Conservation (phyloP, 1,139 yeast species). For the Geotrichum histeridarum region DNA sequence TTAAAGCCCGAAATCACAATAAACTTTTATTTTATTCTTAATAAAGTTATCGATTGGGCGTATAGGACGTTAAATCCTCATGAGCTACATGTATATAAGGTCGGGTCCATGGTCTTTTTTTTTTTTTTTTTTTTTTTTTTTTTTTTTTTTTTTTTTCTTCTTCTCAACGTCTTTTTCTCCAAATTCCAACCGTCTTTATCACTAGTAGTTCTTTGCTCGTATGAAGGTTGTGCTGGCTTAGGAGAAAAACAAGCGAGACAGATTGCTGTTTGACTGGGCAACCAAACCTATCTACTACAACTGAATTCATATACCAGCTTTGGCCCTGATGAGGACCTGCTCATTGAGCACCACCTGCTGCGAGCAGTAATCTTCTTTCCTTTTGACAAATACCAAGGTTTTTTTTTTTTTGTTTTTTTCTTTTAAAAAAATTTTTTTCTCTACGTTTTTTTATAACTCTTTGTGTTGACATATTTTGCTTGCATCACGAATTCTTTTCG, state of each 20-base stretch:
- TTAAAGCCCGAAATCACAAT: no score
- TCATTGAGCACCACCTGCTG: no score
- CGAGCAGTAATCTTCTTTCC: no score
- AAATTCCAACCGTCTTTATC: neutral
- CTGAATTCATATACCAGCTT: no score
- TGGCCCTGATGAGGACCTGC: no score
- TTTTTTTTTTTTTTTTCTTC: neutral
- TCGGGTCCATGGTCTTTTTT: neutral
- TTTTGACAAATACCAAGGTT: neutral
- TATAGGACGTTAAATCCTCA: no score
- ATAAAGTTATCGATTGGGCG: no score
- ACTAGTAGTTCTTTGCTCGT: neutral
- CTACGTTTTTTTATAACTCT: neutral
- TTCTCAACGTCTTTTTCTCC: neutral
- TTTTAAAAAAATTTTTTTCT: neutral
- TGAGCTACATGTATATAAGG: no score
- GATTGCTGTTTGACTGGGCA: neutral
- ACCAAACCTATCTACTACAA: no score
- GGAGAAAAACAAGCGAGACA: neutral
- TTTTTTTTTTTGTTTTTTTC: neutral
- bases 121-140: neutral
- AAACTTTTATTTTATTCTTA: no score
- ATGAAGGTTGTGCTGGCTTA: neutral
- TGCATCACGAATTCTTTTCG: neutral
- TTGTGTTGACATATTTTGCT: neutral